Evolutionary conservation across 202 grass and related monocot genomes (phyloP), one percentile per base, ranked within the genome.

Genomic region (Brachypodium distachyon): DNA sequence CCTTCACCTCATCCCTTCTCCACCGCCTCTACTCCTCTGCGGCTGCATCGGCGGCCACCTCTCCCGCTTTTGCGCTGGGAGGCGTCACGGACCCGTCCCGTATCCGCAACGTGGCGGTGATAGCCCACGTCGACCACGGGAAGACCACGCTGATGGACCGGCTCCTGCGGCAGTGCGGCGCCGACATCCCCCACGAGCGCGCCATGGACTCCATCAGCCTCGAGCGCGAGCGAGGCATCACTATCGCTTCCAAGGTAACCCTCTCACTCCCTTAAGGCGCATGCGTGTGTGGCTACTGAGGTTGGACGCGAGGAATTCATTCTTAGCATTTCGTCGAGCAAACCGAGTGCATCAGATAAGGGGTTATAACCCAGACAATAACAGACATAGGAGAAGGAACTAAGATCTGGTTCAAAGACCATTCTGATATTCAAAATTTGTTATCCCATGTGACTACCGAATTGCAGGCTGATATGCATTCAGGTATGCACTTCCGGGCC

Each of bases 61-160:
- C 90, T 9, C 60, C 88, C n/a, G 58, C 89, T 39, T n/a, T 82
- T 10, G 39, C 77, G 0, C 28, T 69, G 17, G 73, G 73, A 36
- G 55, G 82, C 29, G 86, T 78, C 19, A 18, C 64, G 2, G 87
- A 98, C 61, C 91, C 96, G 13, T 48, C 59, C 67, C 83, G 89
- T 65, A 87, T 98, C 77, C 89, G 91, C 12, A 95, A 95, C 87
- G 96, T 98, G 64, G 91, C 96, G 12, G 96, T 98, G 58, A 95
- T 98, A 59, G 91, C 91, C 58, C 91, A 98, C 86, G 91, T 98
- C 16, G 96, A 98, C 77, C 96, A 98, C 55, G 91, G 91, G 66
- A 98, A 98, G 87, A 98, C 96, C 6, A 92, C 96, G 55, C 96
- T 98, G 74, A 98, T 98, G 96, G 96, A 98, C 77, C 89, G 91